phyloP scores from a whole-genome alignment of 805 yeast genomes.

The Cyberlindnera meyerae region DNA sequence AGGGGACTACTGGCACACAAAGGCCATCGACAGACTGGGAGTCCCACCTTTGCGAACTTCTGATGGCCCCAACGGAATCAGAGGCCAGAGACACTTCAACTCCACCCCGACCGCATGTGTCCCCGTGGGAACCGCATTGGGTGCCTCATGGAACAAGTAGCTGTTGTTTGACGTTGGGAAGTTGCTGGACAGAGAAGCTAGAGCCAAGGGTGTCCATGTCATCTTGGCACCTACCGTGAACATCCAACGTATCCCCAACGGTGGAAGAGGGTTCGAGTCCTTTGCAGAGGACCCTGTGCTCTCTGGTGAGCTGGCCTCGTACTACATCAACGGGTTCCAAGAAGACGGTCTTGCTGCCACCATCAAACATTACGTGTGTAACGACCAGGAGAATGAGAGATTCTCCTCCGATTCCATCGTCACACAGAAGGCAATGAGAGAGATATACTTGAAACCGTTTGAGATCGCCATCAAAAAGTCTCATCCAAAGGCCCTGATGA shows the following conservation, averaged over 20 bases:
- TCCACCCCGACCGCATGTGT: conserved; percentile 50
- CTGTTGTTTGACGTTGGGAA: conserved; percentile 42
- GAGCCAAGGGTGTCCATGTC: conserved; percentile 45
- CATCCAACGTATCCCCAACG: conserved; percentile 51
- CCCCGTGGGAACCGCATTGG: conserved; percentile 56
- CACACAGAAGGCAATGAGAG: conserved; percentile 56
- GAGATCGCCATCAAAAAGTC: conserved; percentile 50
- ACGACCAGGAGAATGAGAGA: conserved; percentile 56
- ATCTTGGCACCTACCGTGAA: conserved; percentile 45
- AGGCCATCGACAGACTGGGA: conserved; percentile 28
- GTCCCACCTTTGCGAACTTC: conserved; percentile 42
- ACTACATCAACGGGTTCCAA: conserved; percentile 49
- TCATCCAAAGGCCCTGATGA: conserved; percentile 51
- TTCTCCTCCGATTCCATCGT: conserved; percentile 41
- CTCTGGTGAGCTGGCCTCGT: conserved; percentile 40
- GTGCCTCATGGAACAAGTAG: conserved; percentile 47
- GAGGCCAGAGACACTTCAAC: conserved; percentile 49
- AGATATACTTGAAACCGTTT: conserved; percentile 57
- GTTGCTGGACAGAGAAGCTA: conserved; percentile 50
- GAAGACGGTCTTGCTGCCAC: conserved; percentile 44
- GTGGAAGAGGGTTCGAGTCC: conserved; percentile 58
- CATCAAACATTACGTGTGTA: conserved; percentile 55
- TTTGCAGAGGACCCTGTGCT: conserved; percentile 55
- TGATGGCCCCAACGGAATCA: conserved; percentile 61
- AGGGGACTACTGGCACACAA: conserved; percentile 45